These are phyloP conservation scores for Pythium pectinolyticum DNA, from an alignment of 352 stramenopile species.

Conservation along the genomic window DNA sequence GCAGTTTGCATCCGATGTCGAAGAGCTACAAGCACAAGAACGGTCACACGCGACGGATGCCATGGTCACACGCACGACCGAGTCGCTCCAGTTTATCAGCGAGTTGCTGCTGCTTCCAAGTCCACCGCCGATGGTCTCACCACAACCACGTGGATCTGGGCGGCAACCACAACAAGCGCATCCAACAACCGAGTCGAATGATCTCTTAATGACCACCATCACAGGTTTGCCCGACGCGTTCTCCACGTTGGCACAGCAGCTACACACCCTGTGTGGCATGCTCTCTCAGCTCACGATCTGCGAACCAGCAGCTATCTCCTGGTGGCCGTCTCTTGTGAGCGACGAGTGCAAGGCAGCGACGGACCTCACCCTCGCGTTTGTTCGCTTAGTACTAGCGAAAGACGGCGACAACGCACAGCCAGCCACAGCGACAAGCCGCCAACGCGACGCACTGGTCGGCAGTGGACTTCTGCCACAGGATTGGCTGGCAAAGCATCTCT, in stretches of 20 bases:
- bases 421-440: neutral
- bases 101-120: slow-evolving; percentile 14
- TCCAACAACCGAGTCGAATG: no score
- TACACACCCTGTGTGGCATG: no score
- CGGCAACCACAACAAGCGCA: no score
- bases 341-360: neutral
- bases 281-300: no score
- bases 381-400: neutral
- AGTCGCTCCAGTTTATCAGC: slow-evolving; percentile 15
- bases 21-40: neutral
- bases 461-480: slow-evolving; percentile 15
- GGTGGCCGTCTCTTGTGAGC: neutral
- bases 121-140: no score
- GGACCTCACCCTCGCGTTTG: neutral
- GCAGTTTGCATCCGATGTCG: neutral
- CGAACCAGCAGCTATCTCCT: neutral
- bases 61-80: neutral
- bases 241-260: no score
- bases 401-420: neutral
- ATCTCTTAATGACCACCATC: no score
- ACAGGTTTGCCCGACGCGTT: no score
- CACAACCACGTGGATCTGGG: no score
- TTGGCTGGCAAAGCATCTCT: slow-evolving; percentile 10
- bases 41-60: neutral
- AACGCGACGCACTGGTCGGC: slow-evolving; percentile 3